These are phyloP conservation scores for Puccinia horiana DNA, from an alignment of 1,284 basidiomycete genomes.

Conservation along the genomic window DNA sequence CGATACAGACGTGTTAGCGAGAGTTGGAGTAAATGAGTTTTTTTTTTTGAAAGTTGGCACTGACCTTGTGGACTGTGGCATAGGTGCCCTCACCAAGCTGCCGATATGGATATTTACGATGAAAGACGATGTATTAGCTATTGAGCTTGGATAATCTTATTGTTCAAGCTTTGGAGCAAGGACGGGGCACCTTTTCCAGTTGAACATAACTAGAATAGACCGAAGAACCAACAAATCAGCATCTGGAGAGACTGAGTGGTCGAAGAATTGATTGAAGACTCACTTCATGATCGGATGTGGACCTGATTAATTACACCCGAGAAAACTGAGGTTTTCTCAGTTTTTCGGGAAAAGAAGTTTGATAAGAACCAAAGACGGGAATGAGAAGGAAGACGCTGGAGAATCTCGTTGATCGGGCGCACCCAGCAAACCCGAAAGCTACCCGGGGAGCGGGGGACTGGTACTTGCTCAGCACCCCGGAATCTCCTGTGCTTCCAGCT, in stretches of 20 bases:
- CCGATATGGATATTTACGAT: neutral
- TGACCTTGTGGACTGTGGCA: conserved; percentile 50
- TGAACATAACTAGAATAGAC: conserved; percentile 41
- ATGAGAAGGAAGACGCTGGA: neutral
- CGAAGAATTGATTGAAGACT: conserved; percentile 6
- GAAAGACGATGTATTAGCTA: conserved; percentile 35
- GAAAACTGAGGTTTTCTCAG: neutral
- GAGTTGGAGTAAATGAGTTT: neutral
- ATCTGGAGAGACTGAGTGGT: neutral
- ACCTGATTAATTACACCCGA: neutral
- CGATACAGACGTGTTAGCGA: neutral
- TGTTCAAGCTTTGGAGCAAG: neutral
- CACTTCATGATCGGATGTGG: conserved; percentile 39
- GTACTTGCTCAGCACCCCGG: no score
- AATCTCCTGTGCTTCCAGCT: no score
- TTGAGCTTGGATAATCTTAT: neutral
- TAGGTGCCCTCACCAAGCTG: conserved; percentile 50
- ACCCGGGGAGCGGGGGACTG: no score
- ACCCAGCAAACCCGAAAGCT: no score
- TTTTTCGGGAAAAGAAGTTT: neutral
- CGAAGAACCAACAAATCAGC: neutral
- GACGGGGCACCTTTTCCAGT: conserved; percentile 49
- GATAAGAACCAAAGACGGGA: neutral
- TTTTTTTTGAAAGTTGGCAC: neutral
- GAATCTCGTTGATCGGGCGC: neutral